Conservation (phyloP, 139 green algal genomes). For the Chlamydomonas sp. region DNA sequence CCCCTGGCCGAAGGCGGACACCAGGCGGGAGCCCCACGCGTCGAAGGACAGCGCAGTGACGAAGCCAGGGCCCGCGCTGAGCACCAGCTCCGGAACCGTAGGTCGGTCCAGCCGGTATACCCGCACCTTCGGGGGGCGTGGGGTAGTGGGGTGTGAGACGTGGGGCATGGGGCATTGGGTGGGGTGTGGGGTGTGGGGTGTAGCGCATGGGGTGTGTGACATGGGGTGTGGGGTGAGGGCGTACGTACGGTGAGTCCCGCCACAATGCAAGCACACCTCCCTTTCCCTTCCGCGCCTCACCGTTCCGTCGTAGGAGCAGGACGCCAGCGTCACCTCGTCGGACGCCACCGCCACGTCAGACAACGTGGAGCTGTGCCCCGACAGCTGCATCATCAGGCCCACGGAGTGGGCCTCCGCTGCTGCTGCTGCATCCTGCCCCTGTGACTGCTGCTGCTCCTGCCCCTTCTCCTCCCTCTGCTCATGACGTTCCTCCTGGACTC, state of each 20-base stretch:
- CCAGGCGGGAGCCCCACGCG: neutral
- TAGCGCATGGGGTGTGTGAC: too few relatives aligned
- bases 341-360: neutral
- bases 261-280: too few relatives aligned
- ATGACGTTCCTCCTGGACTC: neutral
- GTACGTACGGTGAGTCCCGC: too few relatives aligned
- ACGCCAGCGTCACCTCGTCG: slow-evolving; percentile 3
- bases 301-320: slow-evolving; percentile 2
- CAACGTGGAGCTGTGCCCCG: neutral
- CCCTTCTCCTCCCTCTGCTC: neutral
- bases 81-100: neutral
- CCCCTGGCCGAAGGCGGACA: too few relatives aligned
- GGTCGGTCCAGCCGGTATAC: slow-evolving; percentile 15
- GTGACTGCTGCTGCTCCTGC: neutral
- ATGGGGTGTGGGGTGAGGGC: too few relatives aligned
- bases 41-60: neutral
- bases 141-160: too few relatives aligned
- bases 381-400: neutral
- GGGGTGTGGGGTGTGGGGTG: too few relatives aligned
- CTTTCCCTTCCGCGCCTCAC: neutral
- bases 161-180: too few relatives aligned
- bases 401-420: neutral
- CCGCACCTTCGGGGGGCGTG: neutral
- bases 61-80: neutral
- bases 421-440: neutral